phyloP scores from a whole-genome alignment of 768 basidiomycete species.

The Lactarius sp. region DNA sequence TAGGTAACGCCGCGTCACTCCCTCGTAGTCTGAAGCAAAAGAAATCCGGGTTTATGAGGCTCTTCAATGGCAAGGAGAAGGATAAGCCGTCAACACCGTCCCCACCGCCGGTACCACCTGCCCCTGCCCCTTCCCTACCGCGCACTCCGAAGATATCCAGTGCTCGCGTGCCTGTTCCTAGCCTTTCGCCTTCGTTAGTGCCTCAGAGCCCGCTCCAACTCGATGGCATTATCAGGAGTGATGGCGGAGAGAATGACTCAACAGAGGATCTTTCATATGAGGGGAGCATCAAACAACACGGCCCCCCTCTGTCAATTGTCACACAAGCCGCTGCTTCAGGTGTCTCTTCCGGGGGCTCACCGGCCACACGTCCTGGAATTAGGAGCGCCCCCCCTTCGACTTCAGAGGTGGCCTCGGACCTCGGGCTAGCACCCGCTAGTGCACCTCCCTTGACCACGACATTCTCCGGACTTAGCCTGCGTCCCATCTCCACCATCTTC shows the following conservation, averaged over 20 bases:
- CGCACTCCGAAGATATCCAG: conserved; percentile 26
- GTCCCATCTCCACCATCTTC: conserved; percentile 74
- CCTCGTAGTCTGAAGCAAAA: conserved; percentile 61
- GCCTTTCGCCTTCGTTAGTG: conserved; percentile 17
- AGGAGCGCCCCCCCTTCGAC: neutral
- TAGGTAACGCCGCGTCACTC: conserved; percentile 24
- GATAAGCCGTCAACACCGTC: conserved; percentile 48
- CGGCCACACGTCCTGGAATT: neutral
- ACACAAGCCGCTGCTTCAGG: neutral
- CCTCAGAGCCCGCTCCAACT: conserved; percentile 18
- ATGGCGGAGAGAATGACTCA: neutral
- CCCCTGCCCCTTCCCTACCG: conserved; percentile 11
- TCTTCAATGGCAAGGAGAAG: conserved; percentile 57
- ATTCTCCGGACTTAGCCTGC: conserved; percentile 63
- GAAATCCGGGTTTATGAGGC: conserved; percentile 76
- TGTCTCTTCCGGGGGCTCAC: neutral
- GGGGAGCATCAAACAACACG: neutral
- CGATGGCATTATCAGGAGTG: conserved; percentile 1
- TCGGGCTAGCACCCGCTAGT: conserved; percentile 38
- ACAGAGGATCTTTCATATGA: neutral
- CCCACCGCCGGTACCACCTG: conserved; percentile 48
- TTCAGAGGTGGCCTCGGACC: conserved; percentile 26
- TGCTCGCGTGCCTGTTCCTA: conserved; percentile 26
- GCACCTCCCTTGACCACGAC: conserved; percentile 60
- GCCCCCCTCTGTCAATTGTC: conserved; percentile 12